Conservation (phyloP, 495 filamentous ascomycete species). For the Podospora anserina region DNA sequence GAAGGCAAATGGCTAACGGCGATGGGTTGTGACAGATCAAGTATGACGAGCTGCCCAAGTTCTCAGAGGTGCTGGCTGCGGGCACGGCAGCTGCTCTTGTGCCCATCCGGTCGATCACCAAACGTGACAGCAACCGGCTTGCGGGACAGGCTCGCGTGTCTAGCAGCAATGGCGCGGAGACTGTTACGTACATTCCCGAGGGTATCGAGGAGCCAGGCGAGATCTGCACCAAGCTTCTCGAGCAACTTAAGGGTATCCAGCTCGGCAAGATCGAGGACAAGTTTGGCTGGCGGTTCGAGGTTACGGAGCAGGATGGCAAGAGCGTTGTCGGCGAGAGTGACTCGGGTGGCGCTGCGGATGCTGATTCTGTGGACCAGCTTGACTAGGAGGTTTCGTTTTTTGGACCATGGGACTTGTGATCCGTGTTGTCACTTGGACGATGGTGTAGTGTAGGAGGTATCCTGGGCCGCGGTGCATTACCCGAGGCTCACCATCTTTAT, state of each 20-base stretch:
- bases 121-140: constrained; percentile 47
- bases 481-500: neutral
- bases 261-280: constrained; percentile 69
- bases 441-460: neutral
- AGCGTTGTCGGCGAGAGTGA: constrained; percentile 31
- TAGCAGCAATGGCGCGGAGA: constrained; percentile 49
- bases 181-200: constrained; percentile 61
- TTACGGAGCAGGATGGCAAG: constrained; percentile 48
- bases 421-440: neutral
- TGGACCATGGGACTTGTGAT: neutral
- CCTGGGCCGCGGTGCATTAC: neutral
- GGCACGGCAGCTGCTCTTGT: constrained; percentile 91
- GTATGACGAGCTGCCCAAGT: constrained; percentile 72
- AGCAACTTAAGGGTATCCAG: constrained; percentile 82
- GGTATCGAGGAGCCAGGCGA: constrained; percentile 65
- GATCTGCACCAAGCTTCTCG: constrained; percentile 63
- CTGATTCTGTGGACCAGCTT: constrained; percentile 38
- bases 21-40: constrained; percentile 53
- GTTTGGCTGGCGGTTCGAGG: constrained; percentile 67
- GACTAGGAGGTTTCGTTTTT: constrained; percentile 24
- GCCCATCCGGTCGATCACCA: constrained; percentile 83
- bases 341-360: neutral
- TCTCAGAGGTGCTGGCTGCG: constrained; percentile 84
- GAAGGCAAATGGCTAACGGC: too few species aligned
- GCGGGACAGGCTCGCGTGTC: constrained; percentile 36